A percentile compares a stretch with the other conserved stretches of the same genome.
Evolutionary conservation across 495 filamentous ascomycete species (phyloP).

Genomic region (Xylaria nigripes): DNA sequence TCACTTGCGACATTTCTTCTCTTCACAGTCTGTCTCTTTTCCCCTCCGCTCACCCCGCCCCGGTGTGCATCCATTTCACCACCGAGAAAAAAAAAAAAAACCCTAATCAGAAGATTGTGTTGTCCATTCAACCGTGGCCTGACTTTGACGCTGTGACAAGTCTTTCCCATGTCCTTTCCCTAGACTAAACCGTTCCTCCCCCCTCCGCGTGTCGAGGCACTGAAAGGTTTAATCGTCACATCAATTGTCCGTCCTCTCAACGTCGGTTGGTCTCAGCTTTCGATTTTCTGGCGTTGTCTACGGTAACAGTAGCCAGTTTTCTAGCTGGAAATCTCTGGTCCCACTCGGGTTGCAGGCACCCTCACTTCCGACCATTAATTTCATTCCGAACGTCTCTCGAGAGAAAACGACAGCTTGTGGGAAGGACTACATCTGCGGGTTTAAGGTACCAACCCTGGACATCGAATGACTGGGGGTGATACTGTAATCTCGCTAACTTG

Average conservation of each 20-base stretch:
- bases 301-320: constrained; percentile 43
- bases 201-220: constrained; percentile 23
- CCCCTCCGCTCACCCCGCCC: constrained; percentile 7
- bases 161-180: constrained; percentile 22
- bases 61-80: constrained; percentile 9
- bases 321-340: constrained; percentile 32
- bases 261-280: constrained; percentile 19
- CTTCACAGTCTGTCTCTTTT: constrained; percentile 8
- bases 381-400: constrained; percentile 3
- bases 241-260: constrained; percentile 19
- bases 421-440: background rate
- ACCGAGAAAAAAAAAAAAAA: constrained; percentile 19
- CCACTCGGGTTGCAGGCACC: constrained; percentile 46
- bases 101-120: constrained; percentile 10
- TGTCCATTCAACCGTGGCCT: constrained; percentile 15
- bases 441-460: constrained; percentile 2
- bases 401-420: background rate
- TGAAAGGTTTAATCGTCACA: constrained; percentile 8
- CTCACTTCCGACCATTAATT: constrained; percentile 20
- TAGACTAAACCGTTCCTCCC: constrained; percentile 17
- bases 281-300: constrained; percentile 27
- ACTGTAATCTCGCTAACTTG: background rate
- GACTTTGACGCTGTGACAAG: constrained; percentile 22
- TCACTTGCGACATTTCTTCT: constrained; percentile 8
- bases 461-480: background rate